Conservation (phyloP, 768 basidiomycete genomes). For the Boletus barrowsii region DNA sequence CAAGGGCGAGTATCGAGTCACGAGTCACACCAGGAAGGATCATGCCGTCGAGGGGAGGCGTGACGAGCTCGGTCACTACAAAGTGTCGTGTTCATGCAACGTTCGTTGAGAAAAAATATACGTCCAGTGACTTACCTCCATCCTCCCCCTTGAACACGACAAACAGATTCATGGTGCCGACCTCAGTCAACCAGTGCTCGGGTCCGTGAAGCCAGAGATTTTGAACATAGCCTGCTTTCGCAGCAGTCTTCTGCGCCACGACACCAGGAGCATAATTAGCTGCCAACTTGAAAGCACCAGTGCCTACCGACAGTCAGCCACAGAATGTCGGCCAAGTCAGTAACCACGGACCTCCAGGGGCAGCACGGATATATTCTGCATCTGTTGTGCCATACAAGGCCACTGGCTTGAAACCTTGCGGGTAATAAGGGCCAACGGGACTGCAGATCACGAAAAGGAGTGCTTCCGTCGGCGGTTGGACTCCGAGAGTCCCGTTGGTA, state of each 20-base stretch:
- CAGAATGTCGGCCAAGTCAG: not conserved
- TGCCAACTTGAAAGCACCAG: conserved; percentile 84
- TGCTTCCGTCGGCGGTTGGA: conserved; percentile 65
- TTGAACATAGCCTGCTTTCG: conserved; percentile 75
- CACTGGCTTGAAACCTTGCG: conserved; percentile 86
- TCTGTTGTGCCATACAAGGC: conserved; percentile 77
- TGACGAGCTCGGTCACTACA: conserved; percentile 55
- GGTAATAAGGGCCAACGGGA: conserved; percentile 76
- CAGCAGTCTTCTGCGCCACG: conserved; percentile 78
- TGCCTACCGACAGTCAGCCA: conserved; percentile 44
- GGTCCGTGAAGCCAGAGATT: conserved; percentile 87
- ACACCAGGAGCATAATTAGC: conserved; percentile 89
- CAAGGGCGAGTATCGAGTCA: conserved; percentile 48
- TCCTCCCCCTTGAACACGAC: conserved; percentile 70
- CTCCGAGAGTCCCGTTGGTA: conserved; percentile 47
- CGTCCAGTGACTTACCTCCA: conserved; percentile 44
- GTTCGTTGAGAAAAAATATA: not conserved
- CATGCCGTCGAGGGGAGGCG: conserved; percentile 63
- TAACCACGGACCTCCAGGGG: conserved; percentile 63
- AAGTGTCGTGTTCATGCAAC: not conserved
- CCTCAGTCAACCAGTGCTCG: conserved; percentile 53
- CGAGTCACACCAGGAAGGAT: conserved; percentile 71
- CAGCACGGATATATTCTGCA: conserved; percentile 71
- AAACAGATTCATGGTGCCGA: conserved; percentile 93
- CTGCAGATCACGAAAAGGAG: conserved; percentile 62